Evolutionary conservation across 139 green algal genomes (phyloP).

Genomic region (Chlamydomonas sp.): DNA sequence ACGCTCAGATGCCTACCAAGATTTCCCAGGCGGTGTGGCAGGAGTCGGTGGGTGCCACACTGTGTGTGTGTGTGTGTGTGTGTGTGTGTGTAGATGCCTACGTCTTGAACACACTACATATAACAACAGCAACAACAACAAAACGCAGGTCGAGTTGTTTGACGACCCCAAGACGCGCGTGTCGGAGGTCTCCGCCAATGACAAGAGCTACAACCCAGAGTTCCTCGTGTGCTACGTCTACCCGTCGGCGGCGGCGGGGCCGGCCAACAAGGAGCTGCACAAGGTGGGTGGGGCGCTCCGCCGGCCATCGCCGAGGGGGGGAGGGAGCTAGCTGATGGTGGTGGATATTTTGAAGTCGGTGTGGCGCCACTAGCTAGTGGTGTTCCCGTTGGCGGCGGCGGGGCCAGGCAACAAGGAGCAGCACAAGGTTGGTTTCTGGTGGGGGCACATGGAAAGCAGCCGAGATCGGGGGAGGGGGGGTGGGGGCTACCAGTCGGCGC

Average conservation of each 20-base stretch:
- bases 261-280: conserved; percentile 7
- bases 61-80: too few species aligned
- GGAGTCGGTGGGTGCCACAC: too few species aligned
- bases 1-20: conserved; percentile 3
- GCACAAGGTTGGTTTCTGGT: too few species aligned
- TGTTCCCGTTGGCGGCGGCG: too few species aligned
- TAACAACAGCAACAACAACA: conserved; percentile 7
- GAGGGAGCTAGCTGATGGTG: neutral
- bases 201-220: conserved; percentile 2
- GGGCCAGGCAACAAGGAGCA: too few species aligned
- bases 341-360: too few species aligned
- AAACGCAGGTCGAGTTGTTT: conserved; percentile 21
- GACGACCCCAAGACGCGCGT: conserved; percentile 10
- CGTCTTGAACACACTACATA: too few species aligned
- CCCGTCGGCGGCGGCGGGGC: neutral
- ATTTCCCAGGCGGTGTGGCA: neutral
- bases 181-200: conserved; percentile 15
- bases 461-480: too few species aligned
- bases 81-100: too few species aligned
- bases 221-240: conserved; percentile 17
- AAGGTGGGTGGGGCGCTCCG: neutral
- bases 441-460: too few species aligned
- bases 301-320: neutral
- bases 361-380: too few species aligned
- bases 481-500: too few species aligned